Conservation (phyloP, 1,139 yeast genomes). For the Schizosaccharomyces versatilis region DNA sequence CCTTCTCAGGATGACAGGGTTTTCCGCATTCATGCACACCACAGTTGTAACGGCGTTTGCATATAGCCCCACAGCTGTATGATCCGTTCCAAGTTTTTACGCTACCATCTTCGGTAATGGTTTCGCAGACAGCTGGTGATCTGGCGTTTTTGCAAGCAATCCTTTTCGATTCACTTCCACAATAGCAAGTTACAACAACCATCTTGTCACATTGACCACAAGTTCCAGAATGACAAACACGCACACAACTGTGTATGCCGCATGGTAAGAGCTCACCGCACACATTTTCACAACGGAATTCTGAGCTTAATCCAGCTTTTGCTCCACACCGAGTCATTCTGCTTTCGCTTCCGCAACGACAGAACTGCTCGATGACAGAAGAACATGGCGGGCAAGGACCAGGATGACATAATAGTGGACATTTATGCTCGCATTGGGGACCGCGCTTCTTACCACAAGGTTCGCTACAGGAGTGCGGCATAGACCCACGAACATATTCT, state of each 20-base stretch:
- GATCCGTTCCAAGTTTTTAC: constrained; percentile 34
- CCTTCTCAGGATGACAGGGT: constrained; percentile 35
- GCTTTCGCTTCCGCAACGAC: constrained; percentile 51
- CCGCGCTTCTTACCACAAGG: constrained; percentile 33
- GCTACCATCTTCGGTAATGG: not conserved
- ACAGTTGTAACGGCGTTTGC: constrained; percentile 37
- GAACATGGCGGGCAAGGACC: constrained; percentile 75
- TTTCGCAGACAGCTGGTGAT: not conserved
- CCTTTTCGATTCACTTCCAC: not conserved
- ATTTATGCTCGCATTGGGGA: constrained; percentile 44
- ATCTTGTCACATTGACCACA: not conserved
- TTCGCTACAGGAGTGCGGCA: constrained; percentile 79
- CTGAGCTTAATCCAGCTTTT: constrained; percentile 22
- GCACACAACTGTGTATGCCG: not conserved
- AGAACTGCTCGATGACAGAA: constrained; percentile 46
- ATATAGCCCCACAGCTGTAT: constrained; percentile 33
- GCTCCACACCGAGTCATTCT: constrained; percentile 51
- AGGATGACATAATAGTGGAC: constrained; percentile 63
- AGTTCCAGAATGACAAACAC: not conserved
- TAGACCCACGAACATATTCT: constrained; percentile 15
- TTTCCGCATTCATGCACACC: constrained; percentile 37
- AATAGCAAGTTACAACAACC: not conserved
- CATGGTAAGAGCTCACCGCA: constrained; percentile 20
- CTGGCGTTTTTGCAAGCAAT: not conserved
- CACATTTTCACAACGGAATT: constrained; percentile 46